Evolutionary conservation across 768 basidiomycete genomes (phyloP).

Genomic region (Termitomyces sp.): DNA sequence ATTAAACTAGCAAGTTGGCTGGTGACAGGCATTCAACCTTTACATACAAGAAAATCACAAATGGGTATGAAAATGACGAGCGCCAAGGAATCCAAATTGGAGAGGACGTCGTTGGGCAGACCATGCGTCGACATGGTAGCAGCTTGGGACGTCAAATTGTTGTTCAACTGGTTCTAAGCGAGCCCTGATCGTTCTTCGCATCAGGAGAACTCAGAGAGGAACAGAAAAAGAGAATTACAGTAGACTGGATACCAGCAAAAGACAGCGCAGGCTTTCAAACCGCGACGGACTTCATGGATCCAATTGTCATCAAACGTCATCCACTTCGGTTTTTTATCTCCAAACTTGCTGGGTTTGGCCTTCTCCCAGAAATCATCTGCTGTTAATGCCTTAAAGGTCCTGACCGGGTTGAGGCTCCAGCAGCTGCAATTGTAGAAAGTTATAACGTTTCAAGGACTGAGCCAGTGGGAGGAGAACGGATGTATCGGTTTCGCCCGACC

Average conservation of each 20-base stretch:
- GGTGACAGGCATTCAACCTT: not conserved
- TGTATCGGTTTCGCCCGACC: conserved; percentile 47
- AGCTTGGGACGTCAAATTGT: conserved; percentile 75
- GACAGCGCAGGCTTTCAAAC: conserved; percentile 64
- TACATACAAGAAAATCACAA: conserved; percentile 46
- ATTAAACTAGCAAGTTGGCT: not conserved
- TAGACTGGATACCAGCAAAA: conserved; percentile 64
- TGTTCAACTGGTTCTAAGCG: conserved; percentile 73
- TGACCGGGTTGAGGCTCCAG: conserved; percentile 53
- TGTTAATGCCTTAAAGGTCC: conserved; percentile 39
- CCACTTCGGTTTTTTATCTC: conserved; percentile 48
- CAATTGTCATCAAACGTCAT: conserved; percentile 76
- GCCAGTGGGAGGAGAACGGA: conserved; percentile 51
- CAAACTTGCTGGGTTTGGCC: conserved; percentile 58
- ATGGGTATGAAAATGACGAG: conserved; percentile 73
- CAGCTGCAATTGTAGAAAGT: conserved; percentile 39
- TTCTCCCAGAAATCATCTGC: conserved; percentile 65
- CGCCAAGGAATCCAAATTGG: conserved; percentile 72
- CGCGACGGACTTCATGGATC: conserved; percentile 73
- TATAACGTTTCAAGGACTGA: conserved; percentile 51
- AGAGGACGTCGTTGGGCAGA: conserved; percentile 70
- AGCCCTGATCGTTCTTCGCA: conserved; percentile 43
- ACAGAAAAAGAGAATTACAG: conserved; percentile 17
- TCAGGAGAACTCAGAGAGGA: not conserved
- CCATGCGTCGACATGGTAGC: conserved; percentile 70